A percentile compares a stretch with the other conserved stretches of the same genome.
phyloP scores from a whole-genome alignment of 768 basidiomycete genomes.

The Serendipita vermifera region DNA sequence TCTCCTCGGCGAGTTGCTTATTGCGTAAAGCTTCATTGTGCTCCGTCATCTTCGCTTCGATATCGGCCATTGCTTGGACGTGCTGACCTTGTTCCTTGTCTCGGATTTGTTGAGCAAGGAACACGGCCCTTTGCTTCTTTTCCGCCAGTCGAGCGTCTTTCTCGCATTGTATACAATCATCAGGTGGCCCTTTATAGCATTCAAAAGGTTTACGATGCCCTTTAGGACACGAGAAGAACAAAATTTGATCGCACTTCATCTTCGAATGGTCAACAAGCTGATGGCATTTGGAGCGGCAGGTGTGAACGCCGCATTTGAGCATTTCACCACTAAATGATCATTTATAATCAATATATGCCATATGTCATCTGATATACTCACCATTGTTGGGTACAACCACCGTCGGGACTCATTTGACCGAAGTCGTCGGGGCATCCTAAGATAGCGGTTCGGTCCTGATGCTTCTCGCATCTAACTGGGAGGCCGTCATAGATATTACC shows the following conservation, averaged over 20 bases:
- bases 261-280: conserved; percentile 41
- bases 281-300: conserved; percentile 50
- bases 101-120: conserved; percentile 31
- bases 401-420: conserved; percentile 40
- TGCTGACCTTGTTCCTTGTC: conserved; percentile 36
- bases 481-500: conserved; percentile 46
- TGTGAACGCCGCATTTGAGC: conserved; percentile 45
- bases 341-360: too few relatives aligned
- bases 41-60: conserved; percentile 31
- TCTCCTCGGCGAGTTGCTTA: conserved; percentile 26
- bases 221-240: conserved; percentile 30
- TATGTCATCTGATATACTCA: too few relatives aligned
- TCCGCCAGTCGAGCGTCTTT: conserved; percentile 30
- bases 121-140: conserved; percentile 29
- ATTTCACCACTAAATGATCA: conserved; percentile 29
- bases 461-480: conserved; percentile 45
- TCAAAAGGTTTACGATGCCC: conserved; percentile 33
- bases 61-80: conserved; percentile 28
- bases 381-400: conserved; percentile 52
- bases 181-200: conserved; percentile 31
- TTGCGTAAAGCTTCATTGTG: conserved; percentile 28
- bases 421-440: conserved; percentile 37
- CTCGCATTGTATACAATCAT: conserved; percentile 37
- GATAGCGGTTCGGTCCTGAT: conserved; percentile 30
- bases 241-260: conserved; percentile 32